Conservation (phyloP, 1,284 basidiomycete species). For the Fomitopsis schrenkii region DNA sequence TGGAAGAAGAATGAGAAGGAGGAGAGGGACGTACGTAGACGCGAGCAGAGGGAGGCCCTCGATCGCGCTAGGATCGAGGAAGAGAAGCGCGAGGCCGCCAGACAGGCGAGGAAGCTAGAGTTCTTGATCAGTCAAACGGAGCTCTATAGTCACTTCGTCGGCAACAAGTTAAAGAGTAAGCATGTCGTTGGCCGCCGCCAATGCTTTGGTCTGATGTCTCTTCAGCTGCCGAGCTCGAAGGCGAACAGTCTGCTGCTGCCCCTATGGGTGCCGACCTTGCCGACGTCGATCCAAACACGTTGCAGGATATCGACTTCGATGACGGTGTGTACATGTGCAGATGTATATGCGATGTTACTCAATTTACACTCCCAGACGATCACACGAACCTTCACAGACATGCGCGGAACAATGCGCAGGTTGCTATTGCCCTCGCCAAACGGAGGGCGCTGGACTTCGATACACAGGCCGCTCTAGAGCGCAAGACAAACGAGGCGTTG, state of each 20-base stretch:
- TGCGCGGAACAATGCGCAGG: slow-evolving; percentile 87
- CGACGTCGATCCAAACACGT: slow-evolving; percentile 44
- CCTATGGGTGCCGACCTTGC: slow-evolving; percentile 61
- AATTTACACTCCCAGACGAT: slow-evolving; percentile 58
- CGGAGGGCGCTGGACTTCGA: slow-evolving; percentile 87
- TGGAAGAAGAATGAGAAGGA: slow-evolving; percentile 99
- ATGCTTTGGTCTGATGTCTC: background rate
- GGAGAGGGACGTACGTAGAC: slow-evolving; percentile 89
- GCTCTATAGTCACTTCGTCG: slow-evolving; percentile 98
- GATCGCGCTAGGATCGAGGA: slow-evolving; percentile 93
- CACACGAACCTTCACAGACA: slow-evolving; percentile 87
- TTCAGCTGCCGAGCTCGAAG: slow-evolving; percentile 85
- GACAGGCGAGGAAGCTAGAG: slow-evolving; percentile 96
- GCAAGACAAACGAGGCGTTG: slow-evolving; percentile 75
- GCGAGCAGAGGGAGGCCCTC: slow-evolving; percentile 91
- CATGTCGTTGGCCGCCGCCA: slow-evolving; percentile 8
- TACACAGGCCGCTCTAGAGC: slow-evolving; percentile 71
- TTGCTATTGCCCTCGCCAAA: slow-evolving; percentile 80
- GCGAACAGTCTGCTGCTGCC: slow-evolving; percentile 46
- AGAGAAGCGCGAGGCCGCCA: slow-evolving; percentile 92
- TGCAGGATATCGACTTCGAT: slow-evolving; percentile 91
- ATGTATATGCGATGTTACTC: background rate
- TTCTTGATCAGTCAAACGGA: slow-evolving; percentile 99
- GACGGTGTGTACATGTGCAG: slow-evolving; percentile 56
- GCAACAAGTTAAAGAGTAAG: slow-evolving; percentile 95